Base-by-base conservation (phyloP, 1,139 yeast genomes). In the Pichia sp. region DNA sequence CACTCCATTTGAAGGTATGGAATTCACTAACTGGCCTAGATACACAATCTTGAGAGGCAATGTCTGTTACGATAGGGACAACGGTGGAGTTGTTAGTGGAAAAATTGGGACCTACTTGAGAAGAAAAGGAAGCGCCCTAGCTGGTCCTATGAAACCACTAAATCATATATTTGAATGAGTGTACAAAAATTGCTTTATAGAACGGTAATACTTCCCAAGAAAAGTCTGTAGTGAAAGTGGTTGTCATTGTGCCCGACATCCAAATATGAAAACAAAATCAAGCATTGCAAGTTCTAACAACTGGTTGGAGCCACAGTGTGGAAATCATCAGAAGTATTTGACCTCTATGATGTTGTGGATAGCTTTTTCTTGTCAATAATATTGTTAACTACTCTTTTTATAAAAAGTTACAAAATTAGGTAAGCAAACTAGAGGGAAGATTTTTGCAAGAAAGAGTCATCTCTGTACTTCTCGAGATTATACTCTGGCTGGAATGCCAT, bases 1-100 rank as follows among this genome's bases (percentile, higher is more conserved):
- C 42, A 63, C 72, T 1, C 70, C 72, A 6, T 67, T 52, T 45
- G 72, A 67, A 46, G 71, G 70, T 3, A 50, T 63, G 55, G 43
- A 42, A 10, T 54, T 67, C 41, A 55, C 59, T 17, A 67, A 67
- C 42, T 67, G 72, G 72, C 73, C 73, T 18, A 52, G 69, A 28
- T 66, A 54, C 39, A 66, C 72, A 1, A 49, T 67, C 13, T 47
- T 65, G 13, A 58, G 67, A 40, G 72, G 72, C 3, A 36, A 50
- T 4, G 47, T 63, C 4, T 59, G 61, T 20, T 66, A 51, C 52
- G 62, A 63, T 33, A 53, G 61, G 35, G 66, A 60, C 25, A 49
- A 53, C 34, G 59, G 60, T 13, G 62, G 55, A 2, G 42, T 53
- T 9, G 27, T 42, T 13, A 51, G 49, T 27, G 33, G 32, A 10